phyloP scores from a whole-genome alignment of 495 filamentous ascomycete genomes.

The Penicillium mononematosum region DNA sequence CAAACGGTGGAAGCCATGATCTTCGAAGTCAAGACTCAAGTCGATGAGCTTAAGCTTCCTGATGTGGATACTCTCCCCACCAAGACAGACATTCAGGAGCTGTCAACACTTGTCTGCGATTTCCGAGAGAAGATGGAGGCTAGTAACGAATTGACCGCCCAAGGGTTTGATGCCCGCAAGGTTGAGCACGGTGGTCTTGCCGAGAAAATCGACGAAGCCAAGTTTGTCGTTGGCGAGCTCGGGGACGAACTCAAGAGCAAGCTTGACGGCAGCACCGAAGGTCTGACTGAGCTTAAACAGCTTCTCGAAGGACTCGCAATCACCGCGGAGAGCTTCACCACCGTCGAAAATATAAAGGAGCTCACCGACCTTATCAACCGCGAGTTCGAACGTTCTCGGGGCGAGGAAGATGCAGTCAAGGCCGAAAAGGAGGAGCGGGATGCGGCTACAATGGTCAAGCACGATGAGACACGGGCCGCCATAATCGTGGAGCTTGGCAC shows the following conservation, averaged over 20 bases:
- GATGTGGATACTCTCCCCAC: constrained; percentile 63
- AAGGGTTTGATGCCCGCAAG: constrained; percentile 76
- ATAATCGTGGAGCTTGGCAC: constrained; percentile 55
- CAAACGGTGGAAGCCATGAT: constrained; percentile 75
- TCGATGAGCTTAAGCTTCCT: constrained; percentile 67
- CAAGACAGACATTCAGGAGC: constrained; percentile 60
- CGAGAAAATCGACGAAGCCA: constrained; percentile 59
- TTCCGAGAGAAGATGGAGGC: constrained; percentile 67
- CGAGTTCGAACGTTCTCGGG: constrained; percentile 77
- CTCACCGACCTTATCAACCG: constrained; percentile 73
- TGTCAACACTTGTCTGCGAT: constrained; percentile 66
- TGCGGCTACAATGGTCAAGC: constrained; percentile 64
- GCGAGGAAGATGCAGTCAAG: constrained; percentile 65
- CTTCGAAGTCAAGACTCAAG: constrained; percentile 72
- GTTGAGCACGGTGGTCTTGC: constrained; percentile 59
- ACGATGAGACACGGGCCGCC: constrained; percentile 59
- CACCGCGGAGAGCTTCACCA: constrained; percentile 57
- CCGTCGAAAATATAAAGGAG: constrained; percentile 68
- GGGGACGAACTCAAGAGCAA: constrained; percentile 66
- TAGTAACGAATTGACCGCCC: constrained; percentile 70
- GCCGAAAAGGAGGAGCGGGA: constrained; percentile 76
- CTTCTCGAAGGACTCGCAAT: constrained; percentile 62
- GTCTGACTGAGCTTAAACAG: constrained; percentile 55
- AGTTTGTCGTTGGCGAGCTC: constrained; percentile 54
- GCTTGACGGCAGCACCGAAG: constrained; percentile 55